Percentiles rank a stretch among this genome's conserved stretches.
Conservation (phyloP, 179 eudicot species). For the Silene noctiflora region DNA sequence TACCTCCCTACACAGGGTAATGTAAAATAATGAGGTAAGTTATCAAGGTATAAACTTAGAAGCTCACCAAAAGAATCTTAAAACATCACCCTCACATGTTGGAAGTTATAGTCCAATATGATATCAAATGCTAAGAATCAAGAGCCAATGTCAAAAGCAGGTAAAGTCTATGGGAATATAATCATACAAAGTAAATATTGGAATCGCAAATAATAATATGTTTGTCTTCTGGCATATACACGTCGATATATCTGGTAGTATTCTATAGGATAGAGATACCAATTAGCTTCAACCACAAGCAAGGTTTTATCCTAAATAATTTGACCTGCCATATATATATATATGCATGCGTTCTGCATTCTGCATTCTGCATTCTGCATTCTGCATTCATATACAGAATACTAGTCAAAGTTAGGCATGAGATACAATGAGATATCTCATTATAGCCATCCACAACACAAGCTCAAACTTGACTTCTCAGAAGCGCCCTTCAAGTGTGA, state of each 20-base stretch:
- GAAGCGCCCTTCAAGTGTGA: constrained; percentile 78
- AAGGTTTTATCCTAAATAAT: constrained; percentile 14
- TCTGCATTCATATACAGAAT: not conserved
- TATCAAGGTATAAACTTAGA: too few relatives aligned
- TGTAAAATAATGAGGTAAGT: too few relatives aligned
- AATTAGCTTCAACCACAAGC: constrained; percentile 50
- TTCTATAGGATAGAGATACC: constrained; percentile 25
- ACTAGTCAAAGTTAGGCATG: constrained; percentile 21
- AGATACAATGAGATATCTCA: constrained; percentile 63
- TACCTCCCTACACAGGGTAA: too few relatives aligned
- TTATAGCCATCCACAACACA: constrained; percentile 83
- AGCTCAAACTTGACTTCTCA: constrained; percentile 56
- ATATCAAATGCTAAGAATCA: not conserved
- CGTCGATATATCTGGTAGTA: constrained; percentile 20
- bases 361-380: too few relatives aligned
- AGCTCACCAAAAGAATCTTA: too few relatives aligned
- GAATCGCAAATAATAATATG: constrained; percentile 18
- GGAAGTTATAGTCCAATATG: too few relatives aligned
- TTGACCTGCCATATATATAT: not conserved
- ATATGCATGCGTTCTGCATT: too few relatives aligned
- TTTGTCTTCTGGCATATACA: constrained; percentile 18
- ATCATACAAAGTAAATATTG: constrained; percentile 27
- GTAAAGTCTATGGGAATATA: not conserved
- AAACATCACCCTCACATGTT: too few relatives aligned
- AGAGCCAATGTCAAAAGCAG: constrained; percentile 21